phyloP scores from a whole-genome alignment of 2,329 filamentous ascomycete species.

The Paracamarosporium sp. region DNA sequence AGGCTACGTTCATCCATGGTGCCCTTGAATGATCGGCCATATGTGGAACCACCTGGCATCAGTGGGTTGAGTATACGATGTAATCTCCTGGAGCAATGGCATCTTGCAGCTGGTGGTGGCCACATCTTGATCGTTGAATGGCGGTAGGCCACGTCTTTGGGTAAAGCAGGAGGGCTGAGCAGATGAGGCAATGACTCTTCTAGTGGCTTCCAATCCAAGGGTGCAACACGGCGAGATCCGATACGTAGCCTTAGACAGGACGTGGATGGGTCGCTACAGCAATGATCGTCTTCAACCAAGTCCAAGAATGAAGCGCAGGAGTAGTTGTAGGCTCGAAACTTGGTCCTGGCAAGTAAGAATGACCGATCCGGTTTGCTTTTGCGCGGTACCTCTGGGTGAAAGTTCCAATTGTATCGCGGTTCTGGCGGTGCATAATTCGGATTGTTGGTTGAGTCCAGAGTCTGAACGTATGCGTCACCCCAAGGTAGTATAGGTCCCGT shows the following conservation, averaged over 20 bases:
- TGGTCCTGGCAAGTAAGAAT: conserved; percentile 62
- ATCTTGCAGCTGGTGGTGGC: conserved; percentile 37
- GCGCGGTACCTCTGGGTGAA: conserved; percentile 58
- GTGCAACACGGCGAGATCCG: conserved; percentile 51
- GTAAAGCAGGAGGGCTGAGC: conserved; percentile 5
- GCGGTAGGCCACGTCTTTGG: conserved; percentile 28
- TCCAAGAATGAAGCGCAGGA: conserved; percentile 65
- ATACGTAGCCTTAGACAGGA: conserved; percentile 59
- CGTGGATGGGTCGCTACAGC: conserved; percentile 37
- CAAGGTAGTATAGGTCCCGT: conserved; percentile 26
- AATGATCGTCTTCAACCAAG: conserved; percentile 60
- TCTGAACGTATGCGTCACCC: conserved; percentile 32
- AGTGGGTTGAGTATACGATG: conserved; percentile 43
- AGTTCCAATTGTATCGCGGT: conserved; percentile 49
- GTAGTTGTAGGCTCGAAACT: conserved; percentile 62
- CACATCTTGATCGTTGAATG: conserved; percentile 42
- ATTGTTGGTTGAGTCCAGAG: conserved; percentile 41
- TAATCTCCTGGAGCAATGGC: conserved; percentile 34
- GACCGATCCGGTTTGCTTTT: conserved; percentile 49
- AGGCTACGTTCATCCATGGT: conserved; percentile 40
- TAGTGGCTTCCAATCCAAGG: conserved; percentile 19
- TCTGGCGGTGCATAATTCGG: conserved; percentile 48
- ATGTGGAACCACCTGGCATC: conserved; percentile 11
- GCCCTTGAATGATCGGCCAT: conserved; percentile 31
- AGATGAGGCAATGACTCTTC: conserved; percentile 5